Base-by-base conservation (phyloP, 306 rosid species). In the Acacia melanoxylon region DNA sequence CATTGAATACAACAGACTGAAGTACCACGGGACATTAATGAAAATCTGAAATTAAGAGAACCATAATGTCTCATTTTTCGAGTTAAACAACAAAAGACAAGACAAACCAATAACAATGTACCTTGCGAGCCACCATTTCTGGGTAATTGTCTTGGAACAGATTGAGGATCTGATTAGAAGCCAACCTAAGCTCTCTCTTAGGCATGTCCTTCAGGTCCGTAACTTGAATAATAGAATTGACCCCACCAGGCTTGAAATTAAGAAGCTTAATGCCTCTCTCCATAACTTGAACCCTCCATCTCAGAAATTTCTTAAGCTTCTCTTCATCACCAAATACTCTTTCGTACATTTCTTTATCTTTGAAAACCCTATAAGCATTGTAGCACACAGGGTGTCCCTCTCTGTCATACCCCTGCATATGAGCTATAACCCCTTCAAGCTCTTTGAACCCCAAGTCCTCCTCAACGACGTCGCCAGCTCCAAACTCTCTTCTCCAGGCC, bases 171-270 rank as follows among this genome's bases (percentile, higher is more conserved):
- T 93, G 97, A 73, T 93, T 93, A 8, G 99, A 95, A 48, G 98
- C 99, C 3, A 91, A 97, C 51, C 99, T 87, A 2, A 95, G 94
- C 89, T 95, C 99, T 54, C 96, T 90, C 40, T 92, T 95, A 4
- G 99, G 99, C 98, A 95, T 93, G 87, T 95, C 98, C 69, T 93
- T 95, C 2, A 95, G 99, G 79, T 95, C 99, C 27, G 98, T 95
- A 42, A 95, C 98, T 62, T 95, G 99, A 74, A 95, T 93, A 25
- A 95, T 81, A 4, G 99, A 90, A 78, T 93, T 95, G 40, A 93
- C 89, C 29, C 96, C 99, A 25, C 97, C 97, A 42, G 99, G 93
- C 84, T 93, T 92, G 74, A 95, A 95, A 87, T 95, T 91, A 4
- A 95, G 78, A 35, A 94, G 90, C 17, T 88, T 89, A 20, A 95